These are phyloP conservation scores for Morella rubra DNA, from an alignment of 306 rosid genomes.

Conservation along the genomic window DNA sequence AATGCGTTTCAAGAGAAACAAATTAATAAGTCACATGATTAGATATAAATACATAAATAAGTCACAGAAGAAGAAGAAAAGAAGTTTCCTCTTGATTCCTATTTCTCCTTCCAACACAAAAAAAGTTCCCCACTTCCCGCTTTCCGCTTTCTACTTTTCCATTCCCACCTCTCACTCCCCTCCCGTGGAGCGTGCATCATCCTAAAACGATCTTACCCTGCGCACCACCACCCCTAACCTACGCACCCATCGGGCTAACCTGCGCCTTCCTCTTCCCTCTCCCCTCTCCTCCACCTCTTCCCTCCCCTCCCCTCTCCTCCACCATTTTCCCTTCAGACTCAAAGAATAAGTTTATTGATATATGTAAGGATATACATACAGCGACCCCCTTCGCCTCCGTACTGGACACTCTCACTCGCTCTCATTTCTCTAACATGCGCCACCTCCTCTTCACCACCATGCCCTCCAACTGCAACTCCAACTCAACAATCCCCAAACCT, in stretches of 20 bases:
- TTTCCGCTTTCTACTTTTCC: neutral
- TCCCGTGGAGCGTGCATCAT: neutral
- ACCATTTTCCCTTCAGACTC: neutral
- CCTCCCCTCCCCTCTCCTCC: neutral
- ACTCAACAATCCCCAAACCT: slow-evolving; percentile 34
- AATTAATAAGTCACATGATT: too few relatives aligned
- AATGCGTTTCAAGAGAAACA: too few relatives aligned
- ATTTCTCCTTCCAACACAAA: too few relatives aligned
- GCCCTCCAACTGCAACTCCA: slow-evolving; percentile 19
- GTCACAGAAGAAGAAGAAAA: too few relatives aligned
- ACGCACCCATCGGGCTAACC: neutral
- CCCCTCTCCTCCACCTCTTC: neutral
- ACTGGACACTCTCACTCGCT: slow-evolving; percentile 12
- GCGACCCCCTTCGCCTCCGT: slow-evolving; percentile 14
- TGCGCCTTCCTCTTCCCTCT: neutral
- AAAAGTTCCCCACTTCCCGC: too few relatives aligned
- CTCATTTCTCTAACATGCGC: slow-evolving; percentile 47
- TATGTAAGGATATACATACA: neutral
- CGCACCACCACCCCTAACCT: neutral
- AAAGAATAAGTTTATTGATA: neutral
- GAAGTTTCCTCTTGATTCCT: too few relatives aligned
- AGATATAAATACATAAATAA: too few relatives aligned
- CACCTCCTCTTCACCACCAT: slow-evolving; percentile 39
- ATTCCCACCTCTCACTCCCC: neutral
- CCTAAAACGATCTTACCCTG: too few relatives aligned